Evolutionary conservation across 2,329 filamentous ascomycete genomes (phyloP), one percentile per base, ranked within the genome.

Genomic region (Colletotrichum eremochloae): DNA sequence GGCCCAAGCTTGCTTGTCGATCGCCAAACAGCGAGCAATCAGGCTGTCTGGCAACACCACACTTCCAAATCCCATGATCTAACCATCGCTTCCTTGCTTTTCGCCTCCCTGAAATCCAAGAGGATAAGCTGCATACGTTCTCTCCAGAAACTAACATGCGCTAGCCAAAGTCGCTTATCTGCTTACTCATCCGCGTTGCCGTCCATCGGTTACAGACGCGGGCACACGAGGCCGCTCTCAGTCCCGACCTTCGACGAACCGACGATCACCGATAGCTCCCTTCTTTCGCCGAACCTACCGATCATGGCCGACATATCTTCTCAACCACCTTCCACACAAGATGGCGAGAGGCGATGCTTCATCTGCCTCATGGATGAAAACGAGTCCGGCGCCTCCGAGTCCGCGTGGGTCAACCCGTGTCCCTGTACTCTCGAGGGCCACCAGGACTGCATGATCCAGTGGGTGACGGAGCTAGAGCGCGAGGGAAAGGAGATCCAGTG

Each of bases 341-440:
- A 71, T 20, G 44, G 50, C 50, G 55, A 67, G 42, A 68, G 83
- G 62, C 85, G 84, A 77, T 92, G 90, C 84, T 92, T 90, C 82
- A 90, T 92, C 77, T 92, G 90, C 78, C 85, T 91, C 40, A 86
- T 84, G 74, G 89, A 89, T 62, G 84, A 90, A 74, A 83, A 84
- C 36, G 86, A 89, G 50, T 81, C 80, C 12, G 81, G 83, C 29
- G 78, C 85, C 11, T 85, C 87, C 5, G 78, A 78, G 24, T 80
- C 82, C 57, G 81, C 84, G 67, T 99, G 96, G 96, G 91, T 94
- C 56, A 93, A 93, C 67, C 95, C 96, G 1, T 99, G 96, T 80
- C 93, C 92, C 0, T 99, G 96, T 82, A 95, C 94, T 15, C 87
- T 99, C 50, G 93, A 94, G 68, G 96, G 95, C 1, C 96, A 99